Evolutionary conservation across 257 asterid genomes (phyloP).

Genomic region (Jacaranda mimosifolia): DNA sequence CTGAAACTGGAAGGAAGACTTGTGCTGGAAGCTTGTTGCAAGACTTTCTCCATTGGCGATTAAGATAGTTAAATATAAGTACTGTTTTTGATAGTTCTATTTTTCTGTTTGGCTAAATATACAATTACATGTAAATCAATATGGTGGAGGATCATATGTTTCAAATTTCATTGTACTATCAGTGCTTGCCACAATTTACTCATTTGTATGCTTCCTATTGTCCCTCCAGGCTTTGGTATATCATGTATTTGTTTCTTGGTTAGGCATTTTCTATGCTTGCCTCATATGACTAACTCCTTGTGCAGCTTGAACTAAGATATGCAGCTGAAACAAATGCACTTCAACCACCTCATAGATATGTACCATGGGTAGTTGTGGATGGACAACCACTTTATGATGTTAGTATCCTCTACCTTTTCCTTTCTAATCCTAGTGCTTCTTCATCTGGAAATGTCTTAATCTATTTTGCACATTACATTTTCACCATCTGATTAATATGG

Average conservation of each 20-base stretch:
- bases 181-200: constrained; percentile 14
- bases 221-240: constrained; percentile 8
- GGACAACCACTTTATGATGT: constrained; percentile 92
- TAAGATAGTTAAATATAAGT: constrained; percentile 3
- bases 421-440: constrained; percentile 18
- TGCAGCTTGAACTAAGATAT: constrained; percentile 79
- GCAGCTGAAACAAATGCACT: constrained; percentile 80
- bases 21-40: background rate
- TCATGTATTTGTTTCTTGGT: constrained; percentile 29
- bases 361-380: constrained; percentile 92
- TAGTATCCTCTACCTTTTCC: constrained; percentile 43
- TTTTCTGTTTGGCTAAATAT: background rate
- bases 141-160: background rate
- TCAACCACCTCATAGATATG: constrained; percentile 86
- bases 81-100: background rate
- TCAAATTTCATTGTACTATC: background rate
- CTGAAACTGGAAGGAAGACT: too few species aligned
- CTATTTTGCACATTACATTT: background rate
- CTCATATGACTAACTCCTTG: background rate
- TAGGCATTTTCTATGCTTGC: constrained; percentile 17
- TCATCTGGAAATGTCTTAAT: constrained; percentile 13
- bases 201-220: constrained; percentile 19
- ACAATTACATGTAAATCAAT: background rate
- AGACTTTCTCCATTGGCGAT: background rate
- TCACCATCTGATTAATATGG: constrained; percentile 8